These are phyloP conservation scores for Barnettozyma siamensis DNA, from an alignment of 805 yeast species.

Conservation along the genomic window DNA sequence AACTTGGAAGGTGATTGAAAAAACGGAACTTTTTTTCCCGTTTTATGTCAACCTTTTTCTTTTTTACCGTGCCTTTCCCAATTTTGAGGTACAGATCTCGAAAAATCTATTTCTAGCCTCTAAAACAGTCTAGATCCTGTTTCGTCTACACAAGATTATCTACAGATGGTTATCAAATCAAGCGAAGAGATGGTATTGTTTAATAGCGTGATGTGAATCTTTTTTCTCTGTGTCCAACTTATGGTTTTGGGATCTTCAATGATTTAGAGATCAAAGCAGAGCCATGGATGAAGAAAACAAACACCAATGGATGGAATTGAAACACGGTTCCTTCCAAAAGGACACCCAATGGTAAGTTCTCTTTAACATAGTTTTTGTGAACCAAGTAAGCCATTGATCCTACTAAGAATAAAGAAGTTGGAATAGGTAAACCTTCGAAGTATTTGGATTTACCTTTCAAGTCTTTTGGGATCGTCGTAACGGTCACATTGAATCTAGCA, in stretches of 20 bases:
- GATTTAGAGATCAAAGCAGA: constrained; percentile 89
- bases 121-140: too few relatives aligned
- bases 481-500: constrained; percentile 94
- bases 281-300: constrained; percentile 71
- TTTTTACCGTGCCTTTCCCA: too few relatives aligned
- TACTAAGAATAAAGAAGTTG: constrained; percentile 76
- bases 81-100: too few relatives aligned
- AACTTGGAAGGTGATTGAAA: too few relatives aligned
- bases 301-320: constrained; percentile 71
- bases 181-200: too few relatives aligned
- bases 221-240: too few relatives aligned
- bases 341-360: constrained; percentile 61
- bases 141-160: too few relatives aligned
- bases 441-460: constrained; percentile 78
- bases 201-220: too few relatives aligned
- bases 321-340: constrained; percentile 46
- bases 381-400: constrained; percentile 65
- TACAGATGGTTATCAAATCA: too few relatives aligned
- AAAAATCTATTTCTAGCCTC: too few relatives aligned
- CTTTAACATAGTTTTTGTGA: constrained; percentile 40
- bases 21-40: too few relatives aligned
- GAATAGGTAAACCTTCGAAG: constrained; percentile 96
- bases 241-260: constrained; percentile 84
- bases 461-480: constrained; percentile 89
- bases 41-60: too few relatives aligned